These are phyloP conservation scores for Saccharomyces pastorianus DNA, from an alignment of 1,139 yeast species.

Conservation along the genomic window DNA sequence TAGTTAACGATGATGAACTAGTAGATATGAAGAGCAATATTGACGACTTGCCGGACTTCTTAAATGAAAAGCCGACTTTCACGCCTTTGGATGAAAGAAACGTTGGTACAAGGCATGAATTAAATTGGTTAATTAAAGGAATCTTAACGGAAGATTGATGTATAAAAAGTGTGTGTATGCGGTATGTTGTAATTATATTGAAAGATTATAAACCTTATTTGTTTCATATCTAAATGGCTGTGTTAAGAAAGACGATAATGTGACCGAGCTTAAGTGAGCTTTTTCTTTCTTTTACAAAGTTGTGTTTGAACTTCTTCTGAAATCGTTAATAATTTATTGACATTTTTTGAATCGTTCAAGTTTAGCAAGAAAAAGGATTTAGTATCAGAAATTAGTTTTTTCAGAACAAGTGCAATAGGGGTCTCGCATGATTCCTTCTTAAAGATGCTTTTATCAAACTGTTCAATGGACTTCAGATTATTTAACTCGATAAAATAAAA, in stretches of 20 bases:
- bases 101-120: conserved; percentile 59
- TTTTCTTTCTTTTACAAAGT: neutral
- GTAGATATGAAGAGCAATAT: conserved; percentile 37
- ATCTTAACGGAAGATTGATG: conserved; percentile 29
- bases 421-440: conserved; percentile 9
- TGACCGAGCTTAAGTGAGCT: neutral
- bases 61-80: conserved; percentile 26
- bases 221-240: neutral
- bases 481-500: conserved; percentile 26
- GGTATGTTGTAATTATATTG: conserved; percentile 1
- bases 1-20: conserved; percentile 49
- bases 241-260: neutral
- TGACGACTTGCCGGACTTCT: conserved; percentile 32
- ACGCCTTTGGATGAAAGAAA: conserved; percentile 33
- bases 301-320: conserved; percentile 7
- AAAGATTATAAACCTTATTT: neutral
- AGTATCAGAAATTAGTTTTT: conserved; percentile 21
- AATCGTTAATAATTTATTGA: conserved; percentile 9
- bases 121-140: conserved; percentile 65
- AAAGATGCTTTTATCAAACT: conserved; percentile 9
- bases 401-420: conserved; percentile 24
- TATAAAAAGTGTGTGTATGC: conserved; percentile 1
- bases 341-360: conserved; percentile 7
- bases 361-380: conserved; percentile 21
- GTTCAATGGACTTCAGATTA: conserved; percentile 13